Percentiles rank a stretch among this genome's conserved stretches.
Evolutionary conservation across 1,139 yeast species (phyloP).

Genomic region (Protomyces gravidus): DNA sequence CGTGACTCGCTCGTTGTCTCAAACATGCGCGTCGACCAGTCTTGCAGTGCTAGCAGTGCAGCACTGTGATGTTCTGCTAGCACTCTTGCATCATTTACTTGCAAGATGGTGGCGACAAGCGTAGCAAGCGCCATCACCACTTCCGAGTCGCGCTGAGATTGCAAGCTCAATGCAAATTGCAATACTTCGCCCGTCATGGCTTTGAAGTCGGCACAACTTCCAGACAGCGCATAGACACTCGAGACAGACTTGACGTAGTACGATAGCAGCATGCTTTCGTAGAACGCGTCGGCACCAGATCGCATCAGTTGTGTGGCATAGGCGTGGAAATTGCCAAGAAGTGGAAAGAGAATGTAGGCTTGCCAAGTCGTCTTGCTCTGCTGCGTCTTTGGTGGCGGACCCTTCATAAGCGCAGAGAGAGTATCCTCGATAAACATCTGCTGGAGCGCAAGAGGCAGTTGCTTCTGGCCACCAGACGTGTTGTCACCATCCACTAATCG

Average conservation of each 20-base stretch:
- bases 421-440: not conserved
- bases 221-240: not conserved
- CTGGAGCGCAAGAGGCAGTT: not conserved
- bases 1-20: constrained; percentile 4
- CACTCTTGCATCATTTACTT: constrained; percentile 8
- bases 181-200: constrained; percentile 13
- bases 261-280: constrained; percentile 12
- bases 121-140: not conserved
- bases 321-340: constrained; percentile 14
- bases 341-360: constrained; percentile 8
- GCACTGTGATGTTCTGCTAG: not conserved
- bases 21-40: constrained; percentile 5
- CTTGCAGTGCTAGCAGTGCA: constrained; percentile 15
- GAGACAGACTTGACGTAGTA: constrained; percentile 12
- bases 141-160: not conserved
- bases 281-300: constrained; percentile 4
- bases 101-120: constrained; percentile 2
- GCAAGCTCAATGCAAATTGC: constrained; percentile 2
- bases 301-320: constrained; percentile 10
- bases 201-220: not conserved
- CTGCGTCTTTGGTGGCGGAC: not conserved
- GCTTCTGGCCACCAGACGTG: not conserved
- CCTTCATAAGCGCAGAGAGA: not conserved
- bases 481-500: constrained; percentile 2
- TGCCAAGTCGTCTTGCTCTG: not conserved